Evolutionary conservation across 2,329 filamentous ascomycete species (phyloP).

Genomic region (Cytospora mali): DNA sequence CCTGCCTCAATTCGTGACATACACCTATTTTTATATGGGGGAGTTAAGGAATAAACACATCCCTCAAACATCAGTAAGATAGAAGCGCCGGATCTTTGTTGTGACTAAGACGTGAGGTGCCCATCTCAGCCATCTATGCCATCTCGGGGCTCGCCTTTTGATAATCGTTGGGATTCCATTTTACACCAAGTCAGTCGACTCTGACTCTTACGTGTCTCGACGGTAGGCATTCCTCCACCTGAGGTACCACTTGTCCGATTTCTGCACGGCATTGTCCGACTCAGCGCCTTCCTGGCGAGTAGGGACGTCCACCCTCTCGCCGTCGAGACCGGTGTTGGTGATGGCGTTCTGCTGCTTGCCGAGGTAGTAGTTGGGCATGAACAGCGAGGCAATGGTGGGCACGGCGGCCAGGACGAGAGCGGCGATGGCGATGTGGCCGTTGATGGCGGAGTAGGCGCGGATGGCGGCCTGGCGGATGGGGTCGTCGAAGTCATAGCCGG

Average conservation of each 20-base stretch:
- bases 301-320: conserved; percentile 17
- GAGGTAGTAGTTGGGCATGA: conserved; percentile 44
- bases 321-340: conserved; percentile 30
- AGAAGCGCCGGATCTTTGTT: not conserved
- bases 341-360: conserved; percentile 33
- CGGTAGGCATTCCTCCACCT: conserved; percentile 9
- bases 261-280: not conserved
- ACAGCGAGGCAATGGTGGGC: conserved; percentile 41
- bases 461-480: conserved; percentile 43
- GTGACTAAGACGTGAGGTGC: not conserved
- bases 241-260: conserved; percentile 14
- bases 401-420: conserved; percentile 38
- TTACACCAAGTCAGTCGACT: not conserved
- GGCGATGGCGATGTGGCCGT: conserved; percentile 41
- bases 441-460: conserved; percentile 40
- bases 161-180: not conserved
- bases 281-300: conserved; percentile 1
- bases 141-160: not conserved
- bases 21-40: not conserved
- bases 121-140: not conserved
- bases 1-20: not conserved
- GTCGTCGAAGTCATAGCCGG: conserved; percentile 37
- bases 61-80: not conserved
- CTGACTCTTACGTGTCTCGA: conserved; percentile 2
- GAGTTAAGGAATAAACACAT: not conserved